Evolutionary conservation across 805 yeast species (phyloP).

Genomic region (Zygoascus bituminiphila): DNA sequence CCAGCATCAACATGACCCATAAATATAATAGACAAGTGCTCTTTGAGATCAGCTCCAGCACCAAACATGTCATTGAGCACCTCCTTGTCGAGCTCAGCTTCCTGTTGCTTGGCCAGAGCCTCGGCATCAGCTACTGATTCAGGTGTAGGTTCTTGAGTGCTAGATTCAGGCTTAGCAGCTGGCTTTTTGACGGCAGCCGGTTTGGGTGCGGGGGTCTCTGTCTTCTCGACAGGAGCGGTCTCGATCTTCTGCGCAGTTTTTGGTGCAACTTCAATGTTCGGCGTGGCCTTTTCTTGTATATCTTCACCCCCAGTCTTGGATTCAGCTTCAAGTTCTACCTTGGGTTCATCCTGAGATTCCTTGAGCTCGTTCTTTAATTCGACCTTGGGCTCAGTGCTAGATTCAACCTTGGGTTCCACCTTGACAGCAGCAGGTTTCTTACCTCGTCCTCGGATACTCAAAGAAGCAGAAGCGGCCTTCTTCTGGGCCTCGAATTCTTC

Average conservation of each 20-base stretch:
- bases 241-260: slow-evolving; percentile 10
- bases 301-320: slow-evolving; percentile 3
- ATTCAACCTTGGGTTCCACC: neutral
- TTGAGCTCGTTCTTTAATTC: slow-evolving; percentile 12
- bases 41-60: slow-evolving; percentile 54
- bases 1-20: slow-evolving; percentile 99
- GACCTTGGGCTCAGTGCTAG: neutral
- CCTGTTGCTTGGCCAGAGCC: slow-evolving; percentile 56
- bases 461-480: slow-evolving; percentile 9
- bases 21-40: slow-evolving; percentile 91
- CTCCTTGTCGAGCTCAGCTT: slow-evolving; percentile 76
- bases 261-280: slow-evolving; percentile 16
- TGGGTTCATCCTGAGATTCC: slow-evolving; percentile 16
- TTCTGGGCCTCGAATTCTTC: slow-evolving; percentile 56
- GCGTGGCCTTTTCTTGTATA: slow-evolving; percentile 11
- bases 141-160: neutral
- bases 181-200: slow-evolving; percentile 13
- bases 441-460: slow-evolving; percentile 4
- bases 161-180: neutral
- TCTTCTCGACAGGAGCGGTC: neutral
- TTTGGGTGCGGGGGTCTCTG: slow-evolving; percentile 9
- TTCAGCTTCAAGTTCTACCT: slow-evolving; percentile 9
- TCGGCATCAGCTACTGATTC: slow-evolving; percentile 33
- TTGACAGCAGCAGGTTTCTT: slow-evolving; percentile 3
- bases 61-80: slow-evolving; percentile 90